Conservation (phyloP, 306 rosid genomes). For the Castanospermum australe region DNA sequence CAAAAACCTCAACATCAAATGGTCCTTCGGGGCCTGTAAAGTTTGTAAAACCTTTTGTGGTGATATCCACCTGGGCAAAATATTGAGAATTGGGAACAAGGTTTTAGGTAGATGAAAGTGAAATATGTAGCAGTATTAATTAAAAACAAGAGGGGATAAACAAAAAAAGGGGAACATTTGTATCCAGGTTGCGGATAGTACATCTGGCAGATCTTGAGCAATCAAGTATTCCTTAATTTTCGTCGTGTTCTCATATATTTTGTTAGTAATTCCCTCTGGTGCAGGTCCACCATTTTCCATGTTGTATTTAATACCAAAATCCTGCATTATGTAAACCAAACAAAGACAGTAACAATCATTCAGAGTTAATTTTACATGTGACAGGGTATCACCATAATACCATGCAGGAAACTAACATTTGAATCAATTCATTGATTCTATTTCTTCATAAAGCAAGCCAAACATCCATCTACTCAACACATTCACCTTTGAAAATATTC, state of each 20-base stretch:
- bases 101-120: conserved; percentile 23
- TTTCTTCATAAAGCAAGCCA: conserved; percentile 1
- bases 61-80: conserved; percentile 72
- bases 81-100: conserved; percentile 15
- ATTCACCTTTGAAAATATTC: conserved; percentile 19
- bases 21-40: conserved; percentile 92
- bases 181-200: conserved; percentile 34
- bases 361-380: not conserved
- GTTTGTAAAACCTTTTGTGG: conserved; percentile 59
- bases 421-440: not conserved
- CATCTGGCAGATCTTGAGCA: conserved; percentile 84
- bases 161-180: conserved; percentile 10
- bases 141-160: not conserved
- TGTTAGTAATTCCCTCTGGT: conserved; percentile 88
- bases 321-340: conserved; percentile 60
- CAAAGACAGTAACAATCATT: not conserved
- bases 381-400: not conserved
- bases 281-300: conserved; percentile 99
- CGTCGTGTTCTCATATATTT: conserved; percentile 81
- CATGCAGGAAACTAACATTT: not conserved
- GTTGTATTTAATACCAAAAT: conserved; percentile 96
- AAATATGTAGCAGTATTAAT: not conserved
- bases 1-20: conserved; percentile 95
- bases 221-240: conserved; percentile 82
- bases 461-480: not conserved